Base-by-base conservation (phyloP, 805 yeast species). In the Wickerhamomyces rabaulensis region DNA sequence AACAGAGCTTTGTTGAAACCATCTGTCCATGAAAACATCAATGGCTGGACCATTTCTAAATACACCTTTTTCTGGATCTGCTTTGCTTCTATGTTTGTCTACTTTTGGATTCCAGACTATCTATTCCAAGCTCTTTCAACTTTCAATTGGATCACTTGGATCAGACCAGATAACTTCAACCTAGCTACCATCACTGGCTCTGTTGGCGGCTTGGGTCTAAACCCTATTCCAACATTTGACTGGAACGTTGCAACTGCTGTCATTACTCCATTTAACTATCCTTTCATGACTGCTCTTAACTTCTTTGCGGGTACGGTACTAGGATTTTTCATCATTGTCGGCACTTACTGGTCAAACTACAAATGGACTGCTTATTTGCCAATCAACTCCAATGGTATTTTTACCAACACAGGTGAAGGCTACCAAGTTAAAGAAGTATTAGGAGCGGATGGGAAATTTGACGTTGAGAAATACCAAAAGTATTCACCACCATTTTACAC, bases 401-500 rank as follows among this genome's bases (percentile, higher is more conserved):
- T 68, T 61, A 74, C 77, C 47, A 80, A 79, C 54, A 69, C 65
- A 27, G 87, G 82, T 22, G 58, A 67, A 23, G 49, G 65, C 0
- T 82, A 68, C 58, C 64, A 73, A 20, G 77, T 80, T 39, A 67
- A 70, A 16, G 60, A 70, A 44, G 69, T 82, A 16, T 57, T 82
- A 37, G 31, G 31, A 3, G 13, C 37, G 3, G 60, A 75, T 17
- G 73, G 71, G 47, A 53, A 59, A n/a, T 70, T 82, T 40, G 83
- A 80, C 55, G 49, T 61, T 19, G 60, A 53, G 2, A 74, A 73
- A 53, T 81, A 80, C 57, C 66, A 68, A 46, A 50, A 61, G 16
- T 75, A 79, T 51, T 84, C 87, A 1, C 83, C 86, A 10, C 88
- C 89, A 8, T 82, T 74, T 61, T 80, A 79, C 57, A 60, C 79